Conservation (phyloP, 805 yeast species). For the Tetrapisispora namnaoensis region DNA sequence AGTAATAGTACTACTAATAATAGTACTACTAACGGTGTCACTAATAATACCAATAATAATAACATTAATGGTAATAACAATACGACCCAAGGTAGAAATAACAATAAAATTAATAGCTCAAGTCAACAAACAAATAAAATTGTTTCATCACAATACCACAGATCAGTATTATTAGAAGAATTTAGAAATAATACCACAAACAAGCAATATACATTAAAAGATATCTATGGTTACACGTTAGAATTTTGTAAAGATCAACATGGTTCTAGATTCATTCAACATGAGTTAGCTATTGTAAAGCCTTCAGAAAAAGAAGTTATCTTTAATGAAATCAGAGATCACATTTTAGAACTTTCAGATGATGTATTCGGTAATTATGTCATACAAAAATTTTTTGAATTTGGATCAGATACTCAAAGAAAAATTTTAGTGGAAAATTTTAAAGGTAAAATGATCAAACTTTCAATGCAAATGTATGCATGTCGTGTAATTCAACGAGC, state of each 20-base stretch:
- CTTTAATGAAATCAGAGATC: constrained; percentile 72
- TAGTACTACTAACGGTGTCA: constrained; percentile 7
- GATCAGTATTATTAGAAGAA: constrained; percentile 78
- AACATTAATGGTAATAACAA: constrained; percentile 13
- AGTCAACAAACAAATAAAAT: constrained; percentile 10
- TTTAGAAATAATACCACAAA: constrained; percentile 48
- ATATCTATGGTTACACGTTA: constrained; percentile 75
- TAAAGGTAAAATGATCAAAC: constrained; percentile 56
- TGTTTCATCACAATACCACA: constrained; percentile 37
- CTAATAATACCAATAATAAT: not conserved
- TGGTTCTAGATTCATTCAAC: constrained; percentile 95
- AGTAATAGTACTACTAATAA: constrained; percentile 12
- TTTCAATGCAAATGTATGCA: constrained; percentile 93
- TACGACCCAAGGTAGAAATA: constrained; percentile 10
- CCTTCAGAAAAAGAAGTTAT: constrained; percentile 69
- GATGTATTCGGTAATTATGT: constrained; percentile 98
- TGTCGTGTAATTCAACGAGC: constrained; percentile 96
- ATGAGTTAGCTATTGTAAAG: constrained; percentile 56
- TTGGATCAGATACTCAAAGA: constrained; percentile 62
- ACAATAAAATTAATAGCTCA: constrained; percentile 1
- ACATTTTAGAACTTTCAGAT: constrained; percentile 71
- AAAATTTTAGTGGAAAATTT: constrained; percentile 47
- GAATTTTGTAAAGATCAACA: constrained; percentile 95
- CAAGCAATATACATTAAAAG: constrained; percentile 48
- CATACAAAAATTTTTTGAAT: constrained; percentile 86